Percentiles rank a stretch among this genome's conserved stretches.
These are phyloP conservation scores for Globisporangium radiosum DNA, from an alignment of 352 stramenopile species.

Conservation along the genomic window DNA sequence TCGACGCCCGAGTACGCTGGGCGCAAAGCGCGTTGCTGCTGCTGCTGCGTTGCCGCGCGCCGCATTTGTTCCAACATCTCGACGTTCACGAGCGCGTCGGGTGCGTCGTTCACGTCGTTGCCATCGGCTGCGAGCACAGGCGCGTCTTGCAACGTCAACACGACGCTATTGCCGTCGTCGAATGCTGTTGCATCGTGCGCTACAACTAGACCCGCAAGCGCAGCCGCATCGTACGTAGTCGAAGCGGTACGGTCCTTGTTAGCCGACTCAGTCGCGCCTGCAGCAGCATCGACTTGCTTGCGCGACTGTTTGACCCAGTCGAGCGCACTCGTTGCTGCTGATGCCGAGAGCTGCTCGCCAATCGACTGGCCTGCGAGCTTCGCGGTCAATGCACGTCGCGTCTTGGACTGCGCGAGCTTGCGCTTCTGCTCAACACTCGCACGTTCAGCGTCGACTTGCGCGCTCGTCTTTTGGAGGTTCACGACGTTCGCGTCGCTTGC, in stretches of 20 bases:
- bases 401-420: constrained; percentile 56
- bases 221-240: constrained; percentile 48
- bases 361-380: constrained; percentile 71
- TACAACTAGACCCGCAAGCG: constrained; percentile 88
- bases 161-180: constrained; percentile 86
- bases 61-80: constrained; percentile 72
- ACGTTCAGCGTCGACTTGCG: constrained; percentile 42
- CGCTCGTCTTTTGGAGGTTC: constrained; percentile 58
- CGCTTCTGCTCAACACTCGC: constrained; percentile 42
- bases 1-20: constrained; percentile 93
- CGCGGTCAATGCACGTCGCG: constrained; percentile 59
- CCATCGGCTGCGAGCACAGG: constrained; percentile 78
- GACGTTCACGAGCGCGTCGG: constrained; percentile 84
- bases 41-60: constrained; percentile 32
- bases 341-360: constrained; percentile 55
- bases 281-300: constrained; percentile 11
- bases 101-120: constrained; percentile 72
- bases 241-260: constrained; percentile 10
- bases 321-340: constrained; percentile 26
- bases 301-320: constrained; percentile 70
- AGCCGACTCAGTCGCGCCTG: not conserved
- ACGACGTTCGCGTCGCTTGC: constrained; percentile 36
- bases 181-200: constrained; percentile 85
- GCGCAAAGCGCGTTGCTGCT: constrained; percentile 37
- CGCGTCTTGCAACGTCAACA: constrained; percentile 93